Percentiles rank a stretch among this genome's conserved stretches.
These are phyloP conservation scores for Aureobasidium uvarum DNA, from an alignment of 2,329 filamentous ascomycete species.

Conservation along the genomic window DNA sequence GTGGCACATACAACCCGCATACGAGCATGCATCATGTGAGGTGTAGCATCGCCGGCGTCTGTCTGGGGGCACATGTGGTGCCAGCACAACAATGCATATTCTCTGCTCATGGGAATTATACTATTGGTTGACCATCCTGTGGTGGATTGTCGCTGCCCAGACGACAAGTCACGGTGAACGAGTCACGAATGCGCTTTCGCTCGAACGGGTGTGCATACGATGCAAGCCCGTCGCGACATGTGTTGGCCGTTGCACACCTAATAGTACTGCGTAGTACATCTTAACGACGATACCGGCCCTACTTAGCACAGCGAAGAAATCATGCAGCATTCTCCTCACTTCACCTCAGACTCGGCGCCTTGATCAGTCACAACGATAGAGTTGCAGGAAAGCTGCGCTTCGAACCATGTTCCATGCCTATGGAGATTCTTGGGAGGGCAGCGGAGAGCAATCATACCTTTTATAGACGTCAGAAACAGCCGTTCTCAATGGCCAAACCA, in stretches of 20 bases:
- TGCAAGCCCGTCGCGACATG: constrained; percentile 14
- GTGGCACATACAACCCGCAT: constrained; percentile 22
- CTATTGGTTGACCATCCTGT: constrained; percentile 9
- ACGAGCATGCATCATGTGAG: constrained; percentile 24
- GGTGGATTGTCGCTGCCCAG: neutral
- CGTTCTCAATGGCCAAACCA: neutral
- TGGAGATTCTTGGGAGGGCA: neutral
- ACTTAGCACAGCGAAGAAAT: neutral
- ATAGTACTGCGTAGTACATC: neutral
- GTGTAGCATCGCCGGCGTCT: neutral
- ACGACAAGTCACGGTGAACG: constrained; percentile 5
- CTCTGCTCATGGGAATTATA: neutral
- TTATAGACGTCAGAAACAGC: neutral
- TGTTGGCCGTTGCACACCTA: constrained; percentile 12
- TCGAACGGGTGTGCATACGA: constrained; percentile 12
- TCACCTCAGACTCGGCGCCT: neutral
- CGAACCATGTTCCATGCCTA: neutral
- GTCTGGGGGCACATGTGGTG: constrained; percentile 20
- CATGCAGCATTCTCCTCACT: neutral
- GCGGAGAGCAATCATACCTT: neutral
- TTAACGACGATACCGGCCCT: neutral
- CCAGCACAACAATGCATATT: constrained; percentile 21
- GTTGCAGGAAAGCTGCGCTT: neutral
- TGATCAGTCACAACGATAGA: neutral
- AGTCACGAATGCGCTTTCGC: constrained; percentile 11